phyloP scores from a whole-genome alignment of 2,329 filamentous ascomycete species.

The Colletotrichum sp. region DNA sequence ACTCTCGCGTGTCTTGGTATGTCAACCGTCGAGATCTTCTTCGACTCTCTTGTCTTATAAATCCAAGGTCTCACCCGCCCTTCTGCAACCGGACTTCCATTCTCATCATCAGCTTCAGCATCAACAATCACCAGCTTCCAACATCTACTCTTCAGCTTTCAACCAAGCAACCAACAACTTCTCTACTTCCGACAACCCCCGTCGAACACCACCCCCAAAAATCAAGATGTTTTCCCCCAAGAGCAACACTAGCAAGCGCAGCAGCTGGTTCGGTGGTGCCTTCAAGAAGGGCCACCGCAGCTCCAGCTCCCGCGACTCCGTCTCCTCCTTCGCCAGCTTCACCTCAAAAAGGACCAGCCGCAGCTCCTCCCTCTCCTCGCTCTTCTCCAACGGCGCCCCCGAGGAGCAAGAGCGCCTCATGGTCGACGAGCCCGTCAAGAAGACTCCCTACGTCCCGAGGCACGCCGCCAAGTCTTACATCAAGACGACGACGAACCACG shows the following conservation, averaged over 20 bases:
- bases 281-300: slow-evolving; percentile 9
- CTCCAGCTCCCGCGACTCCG: slow-evolving; percentile 2
- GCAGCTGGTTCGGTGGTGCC: slow-evolving; percentile 7
- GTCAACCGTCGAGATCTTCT: background rate
- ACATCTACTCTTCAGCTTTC: background rate
- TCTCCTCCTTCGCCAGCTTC: background rate
- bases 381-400: background rate
- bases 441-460: slow-evolving; percentile 32
- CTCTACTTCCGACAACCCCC: background rate
- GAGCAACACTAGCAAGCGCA: background rate
- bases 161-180: background rate
- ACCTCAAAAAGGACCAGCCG: background rate
- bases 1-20: background rate
- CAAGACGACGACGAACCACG: slow-evolving; percentile 43
- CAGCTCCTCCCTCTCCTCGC: background rate
- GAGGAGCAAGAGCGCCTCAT: slow-evolving; percentile 15
- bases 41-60: slow-evolving; percentile 6
- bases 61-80: background rate
- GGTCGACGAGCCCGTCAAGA: background rate
- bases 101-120: background rate
- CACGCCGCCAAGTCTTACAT: slow-evolving; percentile 47
- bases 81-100: background rate
- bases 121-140: background rate
- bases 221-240: slow-evolving; percentile 6
- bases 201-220: slow-evolving; percentile 1